Conservation (phyloP, 1,284 basidiomycete genomes). For the Peniophora sp. region DNA sequence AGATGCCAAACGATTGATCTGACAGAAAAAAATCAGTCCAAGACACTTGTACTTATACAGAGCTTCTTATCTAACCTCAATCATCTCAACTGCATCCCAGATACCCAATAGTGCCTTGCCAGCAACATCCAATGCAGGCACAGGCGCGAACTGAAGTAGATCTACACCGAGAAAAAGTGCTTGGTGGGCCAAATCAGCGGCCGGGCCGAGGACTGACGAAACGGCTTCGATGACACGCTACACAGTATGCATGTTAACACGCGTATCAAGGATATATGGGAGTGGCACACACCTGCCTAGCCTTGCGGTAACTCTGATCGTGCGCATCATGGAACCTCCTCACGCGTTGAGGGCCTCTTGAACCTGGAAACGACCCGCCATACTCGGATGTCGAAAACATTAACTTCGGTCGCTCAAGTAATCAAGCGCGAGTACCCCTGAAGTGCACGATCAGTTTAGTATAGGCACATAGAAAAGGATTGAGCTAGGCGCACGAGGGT, state of each 20-base stretch:
- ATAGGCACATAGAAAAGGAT: too few relatives aligned
- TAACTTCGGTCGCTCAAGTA: too few relatives aligned
- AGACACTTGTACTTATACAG: conserved; percentile 1
- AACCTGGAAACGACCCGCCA: too few relatives aligned
- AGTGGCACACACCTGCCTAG: conserved; percentile 42
- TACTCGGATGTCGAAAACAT: too few relatives aligned
- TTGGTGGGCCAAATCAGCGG: conserved; percentile 38
- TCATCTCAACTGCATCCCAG: conserved; percentile 51
- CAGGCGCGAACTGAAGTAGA: conserved; percentile 42
- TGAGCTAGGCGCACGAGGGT: too few relatives aligned
- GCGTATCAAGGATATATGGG: too few relatives aligned
- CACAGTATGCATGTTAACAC: background rate
- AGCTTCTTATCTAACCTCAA: conserved; percentile 55
- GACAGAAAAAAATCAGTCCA: background rate
- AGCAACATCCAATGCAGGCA: conserved; percentile 47
- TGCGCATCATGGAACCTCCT: too few relatives aligned
- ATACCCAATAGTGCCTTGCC: conserved; percentile 47
- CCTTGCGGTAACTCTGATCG: too few relatives aligned
- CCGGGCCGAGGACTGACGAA: conserved; percentile 33
- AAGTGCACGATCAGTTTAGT: too few relatives aligned
- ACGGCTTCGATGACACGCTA: conserved; percentile 29
- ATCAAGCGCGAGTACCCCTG: too few relatives aligned
- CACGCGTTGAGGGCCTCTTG: too few relatives aligned
- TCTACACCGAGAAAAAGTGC: conserved; percentile 36
- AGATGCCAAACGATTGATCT: conserved; percentile 51